A percentile compares a stretch with the other conserved stretches of the same genome.
Evolutionary conservation across 495 filamentous ascomycete species (phyloP).

Genomic region (Neurospora sp.): DNA sequence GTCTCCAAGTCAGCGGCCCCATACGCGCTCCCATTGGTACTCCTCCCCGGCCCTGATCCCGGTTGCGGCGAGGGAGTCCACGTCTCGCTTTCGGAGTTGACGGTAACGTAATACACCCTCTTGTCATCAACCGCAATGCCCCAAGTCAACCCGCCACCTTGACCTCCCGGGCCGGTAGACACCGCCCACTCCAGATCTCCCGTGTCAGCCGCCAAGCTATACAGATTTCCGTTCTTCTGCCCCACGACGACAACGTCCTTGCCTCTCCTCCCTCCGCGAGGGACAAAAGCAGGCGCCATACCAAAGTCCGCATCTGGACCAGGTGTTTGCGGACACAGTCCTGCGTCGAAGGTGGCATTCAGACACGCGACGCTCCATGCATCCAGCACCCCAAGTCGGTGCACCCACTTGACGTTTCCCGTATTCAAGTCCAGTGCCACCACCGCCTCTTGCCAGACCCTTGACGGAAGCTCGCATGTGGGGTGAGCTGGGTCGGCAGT

Average conservation of each 20-base stretch:
- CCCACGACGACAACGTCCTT: conserved; percentile 25
- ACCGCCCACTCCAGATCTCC: conserved; percentile 25
- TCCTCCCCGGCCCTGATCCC: background rate
- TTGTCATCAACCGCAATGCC: conserved; percentile 28
- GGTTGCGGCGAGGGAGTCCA: conserved; percentile 12
- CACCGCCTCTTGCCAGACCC: conserved; percentile 24
- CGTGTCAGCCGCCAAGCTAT: conserved; percentile 19
- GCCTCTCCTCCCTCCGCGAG: conserved; percentile 2
- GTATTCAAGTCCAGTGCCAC: conserved; percentile 20
- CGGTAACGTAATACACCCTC: conserved; percentile 25
- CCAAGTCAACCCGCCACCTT: conserved; percentile 27
- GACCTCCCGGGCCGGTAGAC: conserved; percentile 15
- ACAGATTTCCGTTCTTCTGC: conserved; percentile 32
- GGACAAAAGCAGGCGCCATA: conserved; percentile 31
- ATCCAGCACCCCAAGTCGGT: conserved; percentile 19
- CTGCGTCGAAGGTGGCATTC: conserved; percentile 2
- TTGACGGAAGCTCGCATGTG: background rate
- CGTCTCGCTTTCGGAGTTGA: conserved; percentile 12
- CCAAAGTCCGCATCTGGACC: conserved; percentile 33
- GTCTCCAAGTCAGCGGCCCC: conserved; percentile 21
- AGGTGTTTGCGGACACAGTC: conserved; percentile 21
- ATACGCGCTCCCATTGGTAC: conserved; percentile 19
- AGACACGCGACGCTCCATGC: conserved; percentile 22
- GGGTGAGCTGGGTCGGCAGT: conserved; percentile 9
- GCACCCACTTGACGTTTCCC: conserved; percentile 25